Base-by-base conservation (phyloP, 1,284 basidiomycete species). In the Tilletia walkeri region DNA sequence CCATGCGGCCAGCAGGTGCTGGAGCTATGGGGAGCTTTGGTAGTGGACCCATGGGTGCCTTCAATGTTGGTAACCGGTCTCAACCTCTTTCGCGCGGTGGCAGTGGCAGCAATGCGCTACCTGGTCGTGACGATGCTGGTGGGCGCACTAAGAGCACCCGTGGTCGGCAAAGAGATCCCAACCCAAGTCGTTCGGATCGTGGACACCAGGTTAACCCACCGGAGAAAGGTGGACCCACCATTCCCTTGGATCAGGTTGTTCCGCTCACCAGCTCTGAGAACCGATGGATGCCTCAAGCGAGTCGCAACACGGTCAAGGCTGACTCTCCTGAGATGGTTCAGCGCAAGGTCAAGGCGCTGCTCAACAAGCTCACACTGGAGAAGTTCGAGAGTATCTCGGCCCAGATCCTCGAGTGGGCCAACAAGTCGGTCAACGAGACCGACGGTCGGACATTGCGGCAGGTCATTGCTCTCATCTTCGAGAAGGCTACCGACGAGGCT, bases 281-380 rank as follows among this genome's bases (percentile, higher is more conserved):
- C 83, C 89, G 93, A 70, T 98, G 95, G 95, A 82, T 79, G 34
- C 88, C 71, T 16, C 67, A 74, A 67, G 69, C 69, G 30, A 72
- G 73, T 54, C 72, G 72, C 63, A 69, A 68, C 39, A 67, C 67
- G 7, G 71, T 76, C 74, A 79, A 79, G 72, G 84, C 86, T 18
- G 90, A 92, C 69, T 90, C 91, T 3, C 90, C 92, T 0, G 91
- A 91, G 78, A 85, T 91, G 76, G 92, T 97, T 45, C 93, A 95
- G 80, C 90, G 94, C 72, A 97, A 96, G 86, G 94, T 98, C 86
- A 95, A 93, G 86, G 87, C 87, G 67, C 85, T 97, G 73, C 90
- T 99, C 81, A 98, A 98, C 89, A 97, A 95, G 87, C 89, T 98
- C 66, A 95, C 95, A 1, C 91, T 95, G 88, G 94, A 97, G 86